A percentile compares a stretch with the other conserved stretches of the same genome.
Conservation (phyloP, 306 rosid genomes). For the Calophaca sinica region DNA sequence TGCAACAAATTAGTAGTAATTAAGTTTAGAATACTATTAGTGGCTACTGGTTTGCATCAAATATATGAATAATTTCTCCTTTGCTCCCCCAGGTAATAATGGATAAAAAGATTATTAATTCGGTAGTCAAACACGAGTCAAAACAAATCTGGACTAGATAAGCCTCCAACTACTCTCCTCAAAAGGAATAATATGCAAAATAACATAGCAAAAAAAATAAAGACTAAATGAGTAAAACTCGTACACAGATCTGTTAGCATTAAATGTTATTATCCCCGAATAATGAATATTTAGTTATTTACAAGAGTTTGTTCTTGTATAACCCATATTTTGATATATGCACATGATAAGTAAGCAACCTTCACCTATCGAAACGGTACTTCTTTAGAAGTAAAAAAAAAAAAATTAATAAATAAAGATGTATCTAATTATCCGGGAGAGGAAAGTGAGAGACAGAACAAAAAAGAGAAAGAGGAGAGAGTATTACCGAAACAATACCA, state of each 20-base stretch:
- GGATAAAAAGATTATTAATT: too few species aligned
- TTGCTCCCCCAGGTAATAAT: too few species aligned
- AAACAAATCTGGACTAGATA: constrained; percentile 30
- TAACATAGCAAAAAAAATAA: background rate
- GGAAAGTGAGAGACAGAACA: background rate
- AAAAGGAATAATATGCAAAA: background rate
- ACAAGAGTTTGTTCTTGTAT: background rate
- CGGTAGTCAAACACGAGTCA: background rate
- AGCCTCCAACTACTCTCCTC: constrained; percentile 3
- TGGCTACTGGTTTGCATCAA: too few species aligned
- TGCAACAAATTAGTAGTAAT: constrained; percentile 49
- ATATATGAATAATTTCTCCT: background rate
- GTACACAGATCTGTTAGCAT: constrained; percentile 6
- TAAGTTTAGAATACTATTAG: too few species aligned
- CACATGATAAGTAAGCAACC: background rate
- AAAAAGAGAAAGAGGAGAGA: background rate
- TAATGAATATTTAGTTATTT: background rate
- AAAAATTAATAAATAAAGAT: too few species aligned
- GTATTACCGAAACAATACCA: constrained; percentile 76
- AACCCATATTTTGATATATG: background rate
- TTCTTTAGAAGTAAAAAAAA: too few species aligned
- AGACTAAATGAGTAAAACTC: background rate
- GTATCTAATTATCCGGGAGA: too few species aligned
- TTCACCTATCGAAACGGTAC: too few species aligned
- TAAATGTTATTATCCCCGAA: background rate